A percentile compares a stretch with the other conserved stretches of the same genome.
Conservation (phyloP, 225 moss, liverwort and hornwort species). For the Marchantia paleacea region DNA sequence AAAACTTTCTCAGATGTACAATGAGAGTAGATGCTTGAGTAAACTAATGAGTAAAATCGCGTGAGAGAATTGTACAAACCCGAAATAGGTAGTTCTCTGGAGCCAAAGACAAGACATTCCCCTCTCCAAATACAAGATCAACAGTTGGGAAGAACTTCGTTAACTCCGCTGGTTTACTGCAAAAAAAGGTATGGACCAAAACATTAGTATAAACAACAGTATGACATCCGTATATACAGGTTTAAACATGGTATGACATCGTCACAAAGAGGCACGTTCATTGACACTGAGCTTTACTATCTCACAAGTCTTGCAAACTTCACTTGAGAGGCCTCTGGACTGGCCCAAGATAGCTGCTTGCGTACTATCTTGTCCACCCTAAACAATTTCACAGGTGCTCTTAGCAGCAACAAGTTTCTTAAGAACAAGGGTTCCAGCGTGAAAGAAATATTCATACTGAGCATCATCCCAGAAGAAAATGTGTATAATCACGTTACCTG, state of each 20-base stretch:
- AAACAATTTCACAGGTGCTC: background rate
- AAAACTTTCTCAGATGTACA: background rate
- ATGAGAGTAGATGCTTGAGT: background rate
- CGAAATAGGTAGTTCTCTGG: slow-evolving; percentile 95
- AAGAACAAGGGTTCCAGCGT: too few species aligned
- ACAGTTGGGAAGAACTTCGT: slow-evolving; percentile 68
- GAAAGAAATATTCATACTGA: too few species aligned
- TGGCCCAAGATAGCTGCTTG: background rate
- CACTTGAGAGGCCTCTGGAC: background rate
- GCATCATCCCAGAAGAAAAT: too few species aligned
- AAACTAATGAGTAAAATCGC: background rate
- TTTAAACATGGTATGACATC: background rate
- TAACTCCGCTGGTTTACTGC: slow-evolving; percentile 55
- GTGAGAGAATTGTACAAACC: slow-evolving; percentile 34
- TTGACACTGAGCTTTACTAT: background rate
- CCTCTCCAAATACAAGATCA: slow-evolving; percentile 68
- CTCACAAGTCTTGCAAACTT: background rate
- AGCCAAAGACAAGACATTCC: slow-evolving; percentile 56
- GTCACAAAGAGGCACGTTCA: background rate
- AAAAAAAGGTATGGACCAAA: slow-evolving; percentile 17
- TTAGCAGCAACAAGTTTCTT: background rate
- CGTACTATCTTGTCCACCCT: background rate
- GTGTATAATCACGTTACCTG: slow-evolving; percentile 38
- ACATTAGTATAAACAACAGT: background rate
- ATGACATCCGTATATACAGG: background rate